A percentile compares a stretch with the other conserved stretches of the same genome.
Evolutionary conservation across 106 monocot genomes (phyloP).

Genomic region (Hemerocallis citrina): DNA sequence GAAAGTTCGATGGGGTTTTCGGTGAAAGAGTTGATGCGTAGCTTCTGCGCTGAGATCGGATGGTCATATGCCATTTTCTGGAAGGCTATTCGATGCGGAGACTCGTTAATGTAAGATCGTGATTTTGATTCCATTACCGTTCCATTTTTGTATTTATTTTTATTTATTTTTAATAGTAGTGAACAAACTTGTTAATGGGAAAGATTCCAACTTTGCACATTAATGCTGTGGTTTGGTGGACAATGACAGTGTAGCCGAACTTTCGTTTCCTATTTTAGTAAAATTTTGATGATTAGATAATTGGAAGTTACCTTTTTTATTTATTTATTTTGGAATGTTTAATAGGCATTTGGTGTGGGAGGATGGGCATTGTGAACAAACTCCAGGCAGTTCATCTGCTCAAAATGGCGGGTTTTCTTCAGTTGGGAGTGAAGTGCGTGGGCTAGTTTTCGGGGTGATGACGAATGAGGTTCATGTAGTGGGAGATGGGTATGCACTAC

Average conservation of each 20-base stretch:
- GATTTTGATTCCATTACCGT: too few species aligned
- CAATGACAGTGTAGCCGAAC: background rate
- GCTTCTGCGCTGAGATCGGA: constrained; percentile 57
- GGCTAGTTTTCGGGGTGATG: constrained; percentile 49
- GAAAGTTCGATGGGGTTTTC: constrained; percentile 30
- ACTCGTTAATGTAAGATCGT: constrained; percentile 37
- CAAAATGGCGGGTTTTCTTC: constrained; percentile 1
- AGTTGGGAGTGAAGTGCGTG: constrained; percentile 10
- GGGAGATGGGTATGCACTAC: constrained; percentile 48
- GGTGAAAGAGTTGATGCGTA: constrained; percentile 37
- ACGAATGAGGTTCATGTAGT: constrained; percentile 44
- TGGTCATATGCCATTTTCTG: constrained; percentile 81
- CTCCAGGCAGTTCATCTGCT: background rate
- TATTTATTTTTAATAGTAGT: too few species aligned
- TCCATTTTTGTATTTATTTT: too few species aligned
- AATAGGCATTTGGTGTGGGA: constrained; percentile 68
- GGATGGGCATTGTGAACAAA: constrained; percentile 44
- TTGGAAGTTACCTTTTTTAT: too few species aligned
- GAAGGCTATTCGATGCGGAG: constrained; percentile 25
- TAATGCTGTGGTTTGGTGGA: background rate
- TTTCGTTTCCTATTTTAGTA: constrained; percentile 48
- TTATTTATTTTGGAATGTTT: constrained; percentile 8
- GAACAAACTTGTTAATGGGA: too few species aligned
- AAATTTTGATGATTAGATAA: constrained; percentile 12
- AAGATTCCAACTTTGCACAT: too few species aligned